These are phyloP conservation scores for Termitomyces sp. DNA, from an alignment of 768 basidiomycete species.

Conservation along the genomic window DNA sequence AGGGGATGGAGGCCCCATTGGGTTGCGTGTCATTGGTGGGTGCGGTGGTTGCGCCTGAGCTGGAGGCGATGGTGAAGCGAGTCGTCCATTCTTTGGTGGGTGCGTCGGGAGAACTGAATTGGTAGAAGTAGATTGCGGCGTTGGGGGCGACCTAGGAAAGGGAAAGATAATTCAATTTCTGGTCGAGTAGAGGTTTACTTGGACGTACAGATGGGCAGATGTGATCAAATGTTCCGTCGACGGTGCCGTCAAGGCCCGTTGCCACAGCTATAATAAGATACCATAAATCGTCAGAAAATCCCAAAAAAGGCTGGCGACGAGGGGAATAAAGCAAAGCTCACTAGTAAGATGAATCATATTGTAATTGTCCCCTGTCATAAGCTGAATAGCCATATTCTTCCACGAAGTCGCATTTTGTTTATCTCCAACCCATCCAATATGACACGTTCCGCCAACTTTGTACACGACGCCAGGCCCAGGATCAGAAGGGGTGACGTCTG, in stretches of 20 bases:
- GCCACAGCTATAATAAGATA: conserved; percentile 46
- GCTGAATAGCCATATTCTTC: conserved; percentile 68
- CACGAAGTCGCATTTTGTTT: conserved; percentile 44
- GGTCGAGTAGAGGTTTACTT: neutral
- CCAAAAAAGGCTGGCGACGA: neutral
- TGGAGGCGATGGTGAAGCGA: conserved; percentile 66
- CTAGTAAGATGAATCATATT: conserved; percentile 64
- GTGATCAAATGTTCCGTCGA: conserved; percentile 41
- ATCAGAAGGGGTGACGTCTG: conserved; percentile 50
- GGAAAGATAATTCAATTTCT: neutral
- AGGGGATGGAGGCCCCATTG: conserved; percentile 46
- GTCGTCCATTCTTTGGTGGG: conserved; percentile 57
- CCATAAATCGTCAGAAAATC: neutral
- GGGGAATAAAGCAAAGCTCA: conserved; percentile 25
- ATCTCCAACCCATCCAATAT: conserved; percentile 56
- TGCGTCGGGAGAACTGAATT: conserved; percentile 49
- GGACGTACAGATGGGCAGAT: conserved; percentile 61
- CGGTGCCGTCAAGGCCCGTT: conserved; percentile 58
- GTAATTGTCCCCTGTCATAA: conserved; percentile 76
- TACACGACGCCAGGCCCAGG: conserved; percentile 57
- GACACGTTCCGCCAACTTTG: conserved; percentile 51
- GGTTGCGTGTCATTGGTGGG: conserved; percentile 52
- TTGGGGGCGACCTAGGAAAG: conserved; percentile 49
- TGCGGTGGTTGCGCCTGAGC: conserved; percentile 36
- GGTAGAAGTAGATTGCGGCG: conserved; percentile 76